Percentiles rank a stretch among this genome's conserved stretches.
phyloP scores from a whole-genome alignment of 164 flowering plant genomes.

The Amborella trichopoda region DNA sequence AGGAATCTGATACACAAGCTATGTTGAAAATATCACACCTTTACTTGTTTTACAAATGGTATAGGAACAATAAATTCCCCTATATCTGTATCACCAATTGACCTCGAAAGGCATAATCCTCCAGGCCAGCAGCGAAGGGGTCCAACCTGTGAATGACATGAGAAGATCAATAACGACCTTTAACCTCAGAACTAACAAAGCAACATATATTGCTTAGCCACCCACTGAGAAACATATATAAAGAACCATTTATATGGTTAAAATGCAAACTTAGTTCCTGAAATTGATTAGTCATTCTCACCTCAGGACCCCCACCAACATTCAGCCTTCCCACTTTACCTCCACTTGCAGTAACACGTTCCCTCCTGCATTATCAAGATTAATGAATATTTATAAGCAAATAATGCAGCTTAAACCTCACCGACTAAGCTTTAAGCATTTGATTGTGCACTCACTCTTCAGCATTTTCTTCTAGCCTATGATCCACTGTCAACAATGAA shows the following conservation, averaged over 20 bases:
- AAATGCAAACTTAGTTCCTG: not conserved
- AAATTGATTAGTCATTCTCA: constrained; percentile 8
- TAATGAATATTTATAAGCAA: not conserved
- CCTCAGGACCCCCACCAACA: constrained; percentile 81
- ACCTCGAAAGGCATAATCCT: constrained; percentile 64
- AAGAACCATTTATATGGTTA: not conserved
- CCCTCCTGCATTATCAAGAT: constrained; percentile 31
- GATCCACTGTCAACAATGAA: constrained; percentile 72
- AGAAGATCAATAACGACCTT: not conserved
- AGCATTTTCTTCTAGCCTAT: constrained; percentile 67
- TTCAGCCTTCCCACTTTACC: constrained; percentile 89
- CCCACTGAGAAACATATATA: not conserved
- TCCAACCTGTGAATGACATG: constrained; percentile 30
- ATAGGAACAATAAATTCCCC: constrained; percentile 66
- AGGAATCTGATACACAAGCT: too few relatives aligned
- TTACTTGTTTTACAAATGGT: constrained; percentile 71
- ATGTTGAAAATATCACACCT: too few relatives aligned
- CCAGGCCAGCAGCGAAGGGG: constrained; percentile 80
- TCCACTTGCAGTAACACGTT: constrained; percentile 71
- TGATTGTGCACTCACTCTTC: constrained; percentile 51
- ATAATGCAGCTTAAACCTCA: not conserved
- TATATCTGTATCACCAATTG: constrained; percentile 67
- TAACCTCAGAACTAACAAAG: not conserved
- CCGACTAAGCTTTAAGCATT: not conserved
- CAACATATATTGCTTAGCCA: not conserved